Evolutionary conservation across 768 basidiomycete genomes (phyloP).

Genomic region (Lanmaoa pseudosensibilis): DNA sequence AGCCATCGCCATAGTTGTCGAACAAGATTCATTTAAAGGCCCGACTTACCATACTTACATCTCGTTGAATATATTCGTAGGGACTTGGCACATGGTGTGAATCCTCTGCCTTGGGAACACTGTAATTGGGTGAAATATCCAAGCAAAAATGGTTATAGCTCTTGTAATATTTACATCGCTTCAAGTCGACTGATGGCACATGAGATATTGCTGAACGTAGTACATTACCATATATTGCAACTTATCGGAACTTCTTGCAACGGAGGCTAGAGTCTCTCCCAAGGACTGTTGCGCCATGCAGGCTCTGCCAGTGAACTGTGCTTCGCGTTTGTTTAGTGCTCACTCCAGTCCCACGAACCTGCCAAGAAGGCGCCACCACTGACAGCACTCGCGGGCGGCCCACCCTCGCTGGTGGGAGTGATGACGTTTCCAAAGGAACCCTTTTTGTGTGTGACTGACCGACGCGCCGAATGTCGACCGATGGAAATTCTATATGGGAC

Average conservation of each 20-base stretch:
- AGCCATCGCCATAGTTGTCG: too few relatives aligned
- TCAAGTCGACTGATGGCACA: too few relatives aligned
- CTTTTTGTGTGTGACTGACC: constrained; percentile 22
- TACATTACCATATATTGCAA: constrained; percentile 13
- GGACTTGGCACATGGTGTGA: background rate
- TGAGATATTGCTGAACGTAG: constrained; percentile 8
- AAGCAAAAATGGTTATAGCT: too few relatives aligned
- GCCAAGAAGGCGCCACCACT: constrained; percentile 48
- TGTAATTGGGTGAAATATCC: too few relatives aligned
- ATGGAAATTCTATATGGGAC: constrained; percentile 23
- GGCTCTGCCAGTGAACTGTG: too few relatives aligned
- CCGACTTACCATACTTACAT: background rate
- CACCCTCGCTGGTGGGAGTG: constrained; percentile 24
- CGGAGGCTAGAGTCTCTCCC: too few relatives aligned
- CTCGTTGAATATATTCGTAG: background rate
- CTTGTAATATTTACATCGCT: too few relatives aligned
- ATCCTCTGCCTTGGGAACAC: too few relatives aligned
- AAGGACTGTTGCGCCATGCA: background rate
- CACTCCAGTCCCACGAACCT: constrained; percentile 24
- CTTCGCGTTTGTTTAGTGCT: background rate
- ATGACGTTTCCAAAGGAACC: constrained; percentile 13
- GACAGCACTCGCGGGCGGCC: constrained; percentile 23
- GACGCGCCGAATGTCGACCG: constrained; percentile 58
- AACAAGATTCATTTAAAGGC: constrained; percentile 3
- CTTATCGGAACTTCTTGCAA: background rate